Evolutionary conservation across 169 alveolate species (phyloP).

Genomic region (Cryptosporidium canis): DNA sequence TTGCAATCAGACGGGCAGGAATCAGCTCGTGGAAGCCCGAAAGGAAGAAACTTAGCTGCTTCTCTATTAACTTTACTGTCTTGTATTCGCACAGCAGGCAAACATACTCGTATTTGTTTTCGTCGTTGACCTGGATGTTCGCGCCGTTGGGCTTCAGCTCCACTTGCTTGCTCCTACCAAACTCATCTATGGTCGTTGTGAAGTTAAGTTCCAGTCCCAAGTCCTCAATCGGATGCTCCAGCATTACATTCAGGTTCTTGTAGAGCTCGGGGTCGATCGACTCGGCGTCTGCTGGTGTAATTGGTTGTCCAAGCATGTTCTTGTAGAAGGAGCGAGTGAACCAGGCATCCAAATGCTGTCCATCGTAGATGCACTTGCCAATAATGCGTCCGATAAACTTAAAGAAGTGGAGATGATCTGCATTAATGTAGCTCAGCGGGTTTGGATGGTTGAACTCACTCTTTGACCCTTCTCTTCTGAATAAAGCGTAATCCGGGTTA

Average conservation of each 20-base stretch:
- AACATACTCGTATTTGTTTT: slow-evolving; percentile 93
- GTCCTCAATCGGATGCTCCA: slow-evolving; percentile 91
- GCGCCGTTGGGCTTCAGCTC: slow-evolving; percentile 97
- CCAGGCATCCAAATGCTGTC: slow-evolving; percentile 95
- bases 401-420: slow-evolving; percentile 95
- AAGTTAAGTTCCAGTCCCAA: slow-evolving; percentile 88
- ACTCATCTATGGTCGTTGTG: slow-evolving; percentile 93
- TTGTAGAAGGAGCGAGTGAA: slow-evolving; percentile 97
- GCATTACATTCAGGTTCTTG: slow-evolving; percentile 92
- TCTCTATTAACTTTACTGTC: slow-evolving; percentile 92
- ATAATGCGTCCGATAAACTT: slow-evolving; percentile 98
- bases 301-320: slow-evolving; percentile 95
- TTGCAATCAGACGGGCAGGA: slow-evolving; percentile 93
- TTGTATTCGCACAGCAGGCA: slow-evolving; percentile 93
- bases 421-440: slow-evolving; percentile 92
- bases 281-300: slow-evolving; percentile 96
- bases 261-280: slow-evolving; percentile 97
- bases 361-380: slow-evolving; percentile 97
- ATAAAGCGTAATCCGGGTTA: slow-evolving; percentile 96
- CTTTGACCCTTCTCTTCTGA: slow-evolving; percentile 89
- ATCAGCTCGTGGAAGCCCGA: slow-evolving; percentile 97
- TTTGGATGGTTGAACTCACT: slow-evolving; percentile 95
- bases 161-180: slow-evolving; percentile 91
- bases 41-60: slow-evolving; percentile 94
- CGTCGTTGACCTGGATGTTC: slow-evolving; percentile 87